Evolutionary conservation across 169 alveolate species (phyloP).

Genomic region (Plasmodium billcollinsi): DNA sequence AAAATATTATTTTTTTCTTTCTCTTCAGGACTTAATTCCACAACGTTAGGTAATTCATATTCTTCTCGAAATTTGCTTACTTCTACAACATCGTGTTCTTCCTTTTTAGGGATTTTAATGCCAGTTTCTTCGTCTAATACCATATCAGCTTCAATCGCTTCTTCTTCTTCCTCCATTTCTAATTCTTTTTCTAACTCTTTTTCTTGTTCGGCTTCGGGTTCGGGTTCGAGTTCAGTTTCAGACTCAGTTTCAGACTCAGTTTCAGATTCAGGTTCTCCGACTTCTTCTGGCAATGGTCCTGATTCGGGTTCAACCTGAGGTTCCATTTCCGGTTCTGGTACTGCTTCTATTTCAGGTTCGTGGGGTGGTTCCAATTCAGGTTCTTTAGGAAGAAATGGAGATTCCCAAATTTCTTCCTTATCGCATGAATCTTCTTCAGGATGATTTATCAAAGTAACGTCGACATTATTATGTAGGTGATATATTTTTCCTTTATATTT

Average conservation of each 20-base stretch:
- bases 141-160: background rate
- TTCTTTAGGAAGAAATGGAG: background rate
- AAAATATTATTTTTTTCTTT: constrained; percentile 25
- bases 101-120: constrained; percentile 17
- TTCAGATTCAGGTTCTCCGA: background rate
- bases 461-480: constrained; percentile 48
- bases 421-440: background rate
- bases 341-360: background rate
- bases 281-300: constrained; percentile 1
- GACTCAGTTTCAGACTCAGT: background rate
- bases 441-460: background rate
- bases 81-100: background rate
- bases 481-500: constrained; percentile 44
- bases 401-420: background rate
- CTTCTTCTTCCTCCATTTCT: background rate
- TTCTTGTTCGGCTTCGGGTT: background rate
- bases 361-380: background rate
- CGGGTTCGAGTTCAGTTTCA: too few species aligned
- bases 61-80: background rate
- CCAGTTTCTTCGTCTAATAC: constrained; percentile 56
- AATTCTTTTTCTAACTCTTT: background rate
- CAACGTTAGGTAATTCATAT: constrained; percentile 11
- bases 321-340: background rate
- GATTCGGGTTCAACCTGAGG: background rate
- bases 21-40: constrained; percentile 9